These are phyloP conservation scores for Jatropha podagrica DNA, from an alignment of 441 rosid genomes.

Conservation along the genomic window DNA sequence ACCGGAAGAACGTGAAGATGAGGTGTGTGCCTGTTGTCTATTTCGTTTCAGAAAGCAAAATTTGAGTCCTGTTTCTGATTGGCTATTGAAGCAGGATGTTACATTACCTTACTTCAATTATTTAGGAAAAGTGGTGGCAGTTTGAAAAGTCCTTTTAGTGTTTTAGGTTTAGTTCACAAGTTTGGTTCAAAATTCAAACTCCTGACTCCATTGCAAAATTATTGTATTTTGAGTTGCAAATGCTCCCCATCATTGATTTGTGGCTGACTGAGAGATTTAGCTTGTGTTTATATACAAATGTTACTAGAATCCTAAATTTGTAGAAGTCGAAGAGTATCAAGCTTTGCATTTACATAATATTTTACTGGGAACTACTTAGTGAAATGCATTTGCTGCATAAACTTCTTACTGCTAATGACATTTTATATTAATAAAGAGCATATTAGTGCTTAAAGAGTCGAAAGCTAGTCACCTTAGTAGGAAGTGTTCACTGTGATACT, in stretches of 20 bases:
- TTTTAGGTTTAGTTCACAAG: neutral
- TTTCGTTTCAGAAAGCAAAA: conserved; percentile 6
- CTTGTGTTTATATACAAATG: too few relatives aligned
- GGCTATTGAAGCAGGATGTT: neutral
- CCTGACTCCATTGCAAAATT: neutral
- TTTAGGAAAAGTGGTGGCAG: neutral
- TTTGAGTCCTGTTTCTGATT: neutral
- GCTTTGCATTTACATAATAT: neutral
- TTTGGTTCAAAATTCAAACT: neutral
- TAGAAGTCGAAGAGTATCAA: neutral
- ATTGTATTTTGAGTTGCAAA: neutral
- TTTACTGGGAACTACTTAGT: neutral
- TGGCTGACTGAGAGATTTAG: neutral
- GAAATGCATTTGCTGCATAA: neutral
- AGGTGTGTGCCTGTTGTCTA: conserved; percentile 46
- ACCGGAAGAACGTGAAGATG: conserved; percentile 51
- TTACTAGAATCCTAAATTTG: too few relatives aligned
- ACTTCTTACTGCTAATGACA: too few relatives aligned
- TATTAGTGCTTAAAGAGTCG: too few relatives aligned
- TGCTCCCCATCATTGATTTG: neutral
- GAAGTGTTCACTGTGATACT: neutral
- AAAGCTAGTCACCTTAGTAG: neutral
- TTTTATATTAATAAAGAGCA: too few relatives aligned
- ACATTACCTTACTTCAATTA: neutral
- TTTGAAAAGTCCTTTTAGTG: neutral